A percentile compares a stretch with the other conserved stretches of the same genome.
Conservation (phyloP, 2,329 filamentous ascomycete species). For the Zarea fungicola region DNA sequence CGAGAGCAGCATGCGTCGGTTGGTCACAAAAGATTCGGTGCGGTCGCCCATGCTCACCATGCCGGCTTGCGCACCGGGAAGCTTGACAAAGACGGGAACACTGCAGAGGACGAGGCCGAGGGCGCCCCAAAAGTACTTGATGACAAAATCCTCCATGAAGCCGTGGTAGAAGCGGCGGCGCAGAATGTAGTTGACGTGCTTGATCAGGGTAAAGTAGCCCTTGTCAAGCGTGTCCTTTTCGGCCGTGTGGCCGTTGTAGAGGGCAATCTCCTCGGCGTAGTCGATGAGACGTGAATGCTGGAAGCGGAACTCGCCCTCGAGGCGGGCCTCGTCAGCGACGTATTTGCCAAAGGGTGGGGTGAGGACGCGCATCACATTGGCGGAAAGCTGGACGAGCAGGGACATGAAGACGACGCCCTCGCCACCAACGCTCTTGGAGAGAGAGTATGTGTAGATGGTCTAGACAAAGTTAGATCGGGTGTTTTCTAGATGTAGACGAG, state of each 20-base stretch:
- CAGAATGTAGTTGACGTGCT: constrained; percentile 95
- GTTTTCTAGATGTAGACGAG: not conserved
- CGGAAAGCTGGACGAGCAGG: constrained; percentile 85
- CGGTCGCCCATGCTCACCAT: constrained; percentile 67
- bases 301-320: constrained; percentile 95
- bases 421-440: constrained; percentile 91
- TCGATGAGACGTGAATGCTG: constrained; percentile 93
- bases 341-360: constrained; percentile 97
- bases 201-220: constrained; percentile 97
- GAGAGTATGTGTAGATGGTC: constrained; percentile 88
- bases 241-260: constrained; percentile 86
- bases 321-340: constrained; percentile 87
- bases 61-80: constrained; percentile 60
- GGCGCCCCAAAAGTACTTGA: constrained; percentile 99
- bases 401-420: constrained; percentile 96
- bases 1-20: constrained; percentile 82
- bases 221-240: constrained; percentile 97
- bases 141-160: constrained; percentile 99
- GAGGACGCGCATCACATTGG: constrained; percentile 85
- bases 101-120: constrained; percentile 87
- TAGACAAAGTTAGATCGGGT: constrained; percentile 22
- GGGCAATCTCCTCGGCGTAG: constrained; percentile 88
- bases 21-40: constrained; percentile 82
- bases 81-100: constrained; percentile 91
- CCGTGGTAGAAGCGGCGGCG: constrained; percentile 89